Evolutionary conservation across 208 protist genomes (phyloP).

Genomic region (Wallacemonas rigidus): DNA sequence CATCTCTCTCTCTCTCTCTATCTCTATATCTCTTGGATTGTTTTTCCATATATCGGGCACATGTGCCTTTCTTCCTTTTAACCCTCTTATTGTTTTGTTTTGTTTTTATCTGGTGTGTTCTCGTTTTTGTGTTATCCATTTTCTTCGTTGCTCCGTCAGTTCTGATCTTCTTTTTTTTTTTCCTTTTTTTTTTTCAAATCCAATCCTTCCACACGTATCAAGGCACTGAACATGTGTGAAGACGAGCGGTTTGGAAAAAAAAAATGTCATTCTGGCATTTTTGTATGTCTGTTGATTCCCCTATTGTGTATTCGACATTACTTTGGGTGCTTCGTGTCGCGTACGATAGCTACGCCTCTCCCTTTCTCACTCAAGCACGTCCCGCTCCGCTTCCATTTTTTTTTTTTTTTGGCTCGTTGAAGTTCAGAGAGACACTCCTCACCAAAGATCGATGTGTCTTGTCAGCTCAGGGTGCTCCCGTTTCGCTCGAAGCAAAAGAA

Average conservation of each 20-base stretch:
- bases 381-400: background rate
- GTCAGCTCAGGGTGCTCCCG: background rate
- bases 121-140: background rate
- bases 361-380: background rate
- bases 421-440: no score
- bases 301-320: no score
- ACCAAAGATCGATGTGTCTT: no score
- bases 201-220: background rate
- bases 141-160: background rate
- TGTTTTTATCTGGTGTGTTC: background rate
- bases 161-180: background rate
- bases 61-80: background rate
- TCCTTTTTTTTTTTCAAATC: background rate
- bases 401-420: background rate
- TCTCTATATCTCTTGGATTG: background rate
- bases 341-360: background rate
- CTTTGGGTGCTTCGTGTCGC: background rate
- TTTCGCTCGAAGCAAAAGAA: no score
- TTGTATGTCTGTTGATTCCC: background rate
- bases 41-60: background rate
- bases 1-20: conserved; percentile 1
- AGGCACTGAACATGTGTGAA: no score
- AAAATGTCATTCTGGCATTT: background rate
- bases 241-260: no score
- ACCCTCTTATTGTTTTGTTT: background rate